Evolutionary conservation across 1,284 basidiomycete species (phyloP).

Genomic region (Irpex lacteus): DNA sequence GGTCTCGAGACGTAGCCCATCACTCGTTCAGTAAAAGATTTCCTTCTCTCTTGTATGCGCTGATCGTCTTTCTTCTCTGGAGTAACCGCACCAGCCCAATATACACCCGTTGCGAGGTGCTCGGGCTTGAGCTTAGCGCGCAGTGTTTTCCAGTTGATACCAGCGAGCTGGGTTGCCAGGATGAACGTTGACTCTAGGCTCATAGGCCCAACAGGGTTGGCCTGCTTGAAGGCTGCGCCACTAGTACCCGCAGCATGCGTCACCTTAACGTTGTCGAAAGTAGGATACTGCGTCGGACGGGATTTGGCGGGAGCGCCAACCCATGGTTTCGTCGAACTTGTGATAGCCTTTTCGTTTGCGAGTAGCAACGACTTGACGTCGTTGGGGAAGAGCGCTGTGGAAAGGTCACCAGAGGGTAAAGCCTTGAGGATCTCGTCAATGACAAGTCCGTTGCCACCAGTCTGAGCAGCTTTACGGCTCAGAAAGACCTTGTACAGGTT

Average conservation of each 20-base stretch:
- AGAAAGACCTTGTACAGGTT: not conserved
- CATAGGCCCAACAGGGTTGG: not conserved
- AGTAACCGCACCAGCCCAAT: not conserved
- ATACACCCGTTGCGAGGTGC: not conserved
- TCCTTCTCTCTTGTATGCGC: not conserved
- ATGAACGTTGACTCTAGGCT: not conserved
- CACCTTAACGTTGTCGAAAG: not conserved
- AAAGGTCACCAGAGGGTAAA: not conserved
- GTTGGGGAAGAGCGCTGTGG: not conserved
- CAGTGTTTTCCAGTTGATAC: conserved; percentile 1
- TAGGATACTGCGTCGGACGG: not conserved
- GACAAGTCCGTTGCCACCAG: not conserved
- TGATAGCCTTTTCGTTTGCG: not conserved
- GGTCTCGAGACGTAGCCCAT: not conserved
- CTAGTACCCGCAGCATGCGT: not conserved
- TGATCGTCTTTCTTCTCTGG: not conserved
- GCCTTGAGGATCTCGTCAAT: not conserved
- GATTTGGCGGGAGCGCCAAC: not conserved
- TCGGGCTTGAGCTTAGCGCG: not conserved
- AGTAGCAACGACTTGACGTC: not conserved
- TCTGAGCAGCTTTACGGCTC: not conserved
- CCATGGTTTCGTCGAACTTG: not conserved
- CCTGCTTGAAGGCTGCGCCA: not conserved
- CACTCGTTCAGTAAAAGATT: not conserved
- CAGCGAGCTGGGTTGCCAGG: conserved; percentile 1